Conservation (phyloP, 306 rosid genomes). For the Sicyos edulis region DNA sequence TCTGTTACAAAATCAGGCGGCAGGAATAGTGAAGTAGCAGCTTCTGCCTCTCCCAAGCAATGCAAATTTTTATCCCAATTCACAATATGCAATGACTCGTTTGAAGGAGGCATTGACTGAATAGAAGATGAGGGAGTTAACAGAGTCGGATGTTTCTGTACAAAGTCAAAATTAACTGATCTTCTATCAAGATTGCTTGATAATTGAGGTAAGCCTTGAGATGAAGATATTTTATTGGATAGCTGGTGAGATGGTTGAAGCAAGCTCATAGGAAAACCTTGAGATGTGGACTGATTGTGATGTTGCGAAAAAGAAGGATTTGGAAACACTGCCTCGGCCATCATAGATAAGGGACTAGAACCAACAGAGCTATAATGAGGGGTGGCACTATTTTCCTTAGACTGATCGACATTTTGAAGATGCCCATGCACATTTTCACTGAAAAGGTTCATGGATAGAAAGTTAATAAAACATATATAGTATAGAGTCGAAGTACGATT, state of each 20-base stretch:
- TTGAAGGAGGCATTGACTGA: constrained; percentile 28
- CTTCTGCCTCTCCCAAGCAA: constrained; percentile 24
- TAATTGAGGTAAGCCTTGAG: constrained; percentile 31
- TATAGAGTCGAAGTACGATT: background rate
- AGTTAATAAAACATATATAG: constrained; percentile 10
- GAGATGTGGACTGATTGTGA: constrained; percentile 32
- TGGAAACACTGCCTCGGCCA: constrained; percentile 24
- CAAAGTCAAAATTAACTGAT: constrained; percentile 27
- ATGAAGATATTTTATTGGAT: constrained; percentile 28
- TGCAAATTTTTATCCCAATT: constrained; percentile 34
- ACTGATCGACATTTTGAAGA: constrained; percentile 41
- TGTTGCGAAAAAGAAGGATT: constrained; percentile 29
- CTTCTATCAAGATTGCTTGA: constrained; percentile 29
- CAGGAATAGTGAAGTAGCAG: constrained; percentile 26
- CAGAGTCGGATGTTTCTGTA: constrained; percentile 31
- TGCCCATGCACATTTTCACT: constrained; percentile 40
- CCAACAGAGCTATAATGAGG: constrained; percentile 29
- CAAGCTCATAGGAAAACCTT: constrained; percentile 41
- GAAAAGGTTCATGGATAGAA: constrained; percentile 21
- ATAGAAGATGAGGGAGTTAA: constrained; percentile 25
- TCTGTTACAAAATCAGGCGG: constrained; percentile 33
- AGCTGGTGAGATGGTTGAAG: constrained; percentile 35
- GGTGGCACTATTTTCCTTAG: constrained; percentile 27
- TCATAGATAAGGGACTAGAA: constrained; percentile 29
- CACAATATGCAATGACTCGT: constrained; percentile 32